Percentiles rank a stretch among this genome's conserved stretches.
Conservation (phyloP, 1,284 basidiomycete genomes). For the Microbotryum saponariae region DNA sequence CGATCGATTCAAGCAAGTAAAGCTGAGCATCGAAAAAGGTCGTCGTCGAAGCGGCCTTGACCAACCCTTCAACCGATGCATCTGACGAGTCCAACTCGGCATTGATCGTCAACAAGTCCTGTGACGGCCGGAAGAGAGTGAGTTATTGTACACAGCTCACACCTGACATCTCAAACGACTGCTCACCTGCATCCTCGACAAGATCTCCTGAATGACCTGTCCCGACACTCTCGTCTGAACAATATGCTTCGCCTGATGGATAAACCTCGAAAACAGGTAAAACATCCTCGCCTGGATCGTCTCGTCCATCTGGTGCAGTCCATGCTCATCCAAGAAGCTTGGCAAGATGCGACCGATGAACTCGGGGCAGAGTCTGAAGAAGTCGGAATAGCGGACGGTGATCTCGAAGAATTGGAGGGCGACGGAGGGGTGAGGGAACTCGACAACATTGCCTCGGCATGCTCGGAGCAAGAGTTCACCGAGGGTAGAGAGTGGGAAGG, state of each 20-base stretch:
- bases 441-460: constrained; percentile 72
- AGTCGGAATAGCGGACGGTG: constrained; percentile 82
- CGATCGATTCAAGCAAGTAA: constrained; percentile 89
- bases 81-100: constrained; percentile 44
- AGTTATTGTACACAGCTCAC: too few species aligned
- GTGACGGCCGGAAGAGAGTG: constrained; percentile 16
- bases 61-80: constrained; percentile 55
- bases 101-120: constrained; percentile 48
- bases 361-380: constrained; percentile 86
- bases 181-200: constrained; percentile 59
- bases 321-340: constrained; percentile 76
- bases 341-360: constrained; percentile 78
- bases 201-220: constrained; percentile 61
- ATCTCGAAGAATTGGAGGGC: constrained; percentile 91
- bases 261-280: constrained; percentile 90
- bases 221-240: constrained; percentile 50
- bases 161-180: constrained; percentile 11
- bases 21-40: constrained; percentile 81
- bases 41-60: constrained; percentile 69
- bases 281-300: constrained; percentile 71
- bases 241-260: constrained; percentile 73
- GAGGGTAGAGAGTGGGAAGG: constrained; percentile 78
- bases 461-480: constrained; percentile 83
- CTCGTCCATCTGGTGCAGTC: constrained; percentile 71
- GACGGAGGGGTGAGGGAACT: constrained; percentile 81